A percentile compares a stretch with the other conserved stretches of the same genome.
Conservation (phyloP, 2,329 filamentous ascomycete species). For the Talaromyces sp. region DNA sequence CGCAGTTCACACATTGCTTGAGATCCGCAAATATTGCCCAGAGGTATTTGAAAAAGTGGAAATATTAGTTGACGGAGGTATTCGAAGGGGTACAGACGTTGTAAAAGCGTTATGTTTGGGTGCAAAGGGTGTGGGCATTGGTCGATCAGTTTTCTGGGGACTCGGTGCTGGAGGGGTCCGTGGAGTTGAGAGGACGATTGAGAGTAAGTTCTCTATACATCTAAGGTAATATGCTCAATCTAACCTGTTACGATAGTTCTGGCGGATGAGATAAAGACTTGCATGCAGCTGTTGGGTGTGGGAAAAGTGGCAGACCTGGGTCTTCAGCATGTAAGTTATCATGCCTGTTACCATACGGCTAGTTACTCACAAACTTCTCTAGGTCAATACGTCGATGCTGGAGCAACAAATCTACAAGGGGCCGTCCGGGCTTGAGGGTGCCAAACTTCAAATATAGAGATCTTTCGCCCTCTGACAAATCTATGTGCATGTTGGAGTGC, state of each 20-base stretch:
- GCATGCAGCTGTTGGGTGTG: slow-evolving; percentile 68
- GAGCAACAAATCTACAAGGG: slow-evolving; percentile 87
- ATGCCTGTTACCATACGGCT: neutral
- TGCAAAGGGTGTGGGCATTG: slow-evolving; percentile 76
- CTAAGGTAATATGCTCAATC: neutral
- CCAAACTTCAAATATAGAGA: too few species aligned
- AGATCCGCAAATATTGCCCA: slow-evolving; percentile 70
- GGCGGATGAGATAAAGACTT: slow-evolving; percentile 61
- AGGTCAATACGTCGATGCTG: slow-evolving; percentile 76
- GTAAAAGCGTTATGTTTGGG: slow-evolving; percentile 84
- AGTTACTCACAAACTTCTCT: neutral
- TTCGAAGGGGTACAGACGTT: slow-evolving; percentile 79
- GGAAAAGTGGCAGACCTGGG: slow-evolving; percentile 68
- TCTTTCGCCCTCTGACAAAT: too few species aligned
- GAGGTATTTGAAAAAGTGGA: slow-evolving; percentile 67
- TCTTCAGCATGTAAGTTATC: slow-evolving; percentile 62
- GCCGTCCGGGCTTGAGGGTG: slow-evolving; percentile 53
- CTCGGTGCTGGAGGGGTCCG: slow-evolving; percentile 60
- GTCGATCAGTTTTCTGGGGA: slow-evolving; percentile 69
- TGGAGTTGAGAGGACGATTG: slow-evolving; percentile 60
- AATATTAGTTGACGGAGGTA: slow-evolving; percentile 80
- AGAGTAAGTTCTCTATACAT: slow-evolving; percentile 48
- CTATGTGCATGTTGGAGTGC: too few species aligned
- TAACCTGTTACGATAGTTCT: slow-evolving; percentile 44
- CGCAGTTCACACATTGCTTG: slow-evolving; percentile 65